Evolutionary conservation across 23 red algal genomes (phyloP), one percentile per base, ranked within the genome.

Genomic region (Gracilaria caudata): DNA sequence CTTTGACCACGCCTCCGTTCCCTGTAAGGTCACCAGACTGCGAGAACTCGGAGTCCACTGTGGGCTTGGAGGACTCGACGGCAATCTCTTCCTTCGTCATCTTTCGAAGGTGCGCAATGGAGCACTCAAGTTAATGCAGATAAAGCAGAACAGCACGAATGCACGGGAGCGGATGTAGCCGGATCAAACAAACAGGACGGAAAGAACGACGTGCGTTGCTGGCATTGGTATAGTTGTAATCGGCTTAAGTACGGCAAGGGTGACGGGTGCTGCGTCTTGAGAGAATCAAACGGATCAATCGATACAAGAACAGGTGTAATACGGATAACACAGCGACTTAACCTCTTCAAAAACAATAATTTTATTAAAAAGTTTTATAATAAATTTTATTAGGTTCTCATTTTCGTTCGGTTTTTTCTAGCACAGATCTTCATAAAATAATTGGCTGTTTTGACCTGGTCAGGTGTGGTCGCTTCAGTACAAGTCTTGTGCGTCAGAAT

Each of bases 1-100:
- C 75, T 53, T 98, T 98, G n/a, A 94, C 59, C 40, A 98, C 95
- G 43, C 95, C 91, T 33, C 95, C 95, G 80, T 98, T 92, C 2
- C 91, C 86, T 23, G 92, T 94, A 28, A 98, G 79, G 38, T 98
- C 86, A 38, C 86, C 92, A 37, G 86, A 78, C 77, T 86, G 78
- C 2, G 81, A 79, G 39, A 89, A 89, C 23, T 89, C 85, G 26
- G 68, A 68, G 37, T 78, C 85, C 39, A 34, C 35, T 23, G 53
- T 73, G 75, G 39, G 38, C 24, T 77, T 34, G 40, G 55, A 58
- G 25, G 71, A 39, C 30, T 86, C 82, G 10, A 30, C 21, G 13
- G 77, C 34, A 7, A 63, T 20, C 33, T 61, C 51, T 80, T 80
- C 56, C 33, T 80, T 63, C 36, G 77, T 80, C 77, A 80, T 80